Evolutionary conservation across 2,329 filamentous ascomycete genomes (phyloP), one percentile per base, ranked within the genome.

Genomic region (Paecilomyces fulvus): DNA sequence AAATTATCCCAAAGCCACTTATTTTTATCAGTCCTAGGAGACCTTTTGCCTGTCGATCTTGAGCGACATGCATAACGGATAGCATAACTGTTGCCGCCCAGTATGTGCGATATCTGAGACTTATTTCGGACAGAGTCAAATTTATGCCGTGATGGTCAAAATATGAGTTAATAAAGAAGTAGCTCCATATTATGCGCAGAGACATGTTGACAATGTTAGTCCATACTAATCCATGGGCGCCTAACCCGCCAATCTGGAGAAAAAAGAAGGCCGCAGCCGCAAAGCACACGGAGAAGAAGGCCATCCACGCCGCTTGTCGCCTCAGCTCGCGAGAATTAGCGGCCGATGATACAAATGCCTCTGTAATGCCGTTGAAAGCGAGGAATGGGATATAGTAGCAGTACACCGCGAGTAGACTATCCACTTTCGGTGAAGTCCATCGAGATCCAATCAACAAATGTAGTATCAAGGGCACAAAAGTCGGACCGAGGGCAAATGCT

Each of bases 381-480:
- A 97, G 81, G 25, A 97, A 84, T 0, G 94, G 94, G 58, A 99
- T 89, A 75, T 96, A 97, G 72, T 90, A 91, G 75, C 90, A 92
- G 73, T 96, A 99, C 0, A 81, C 81, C 0, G 86, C 84, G 6
- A 99, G 80, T 3, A 94, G 86, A 8, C 80, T 72, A 5, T 86
- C 86, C 0, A 92, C 90, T 49, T 87, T 87, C 0, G 87, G 85
- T 3, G 78, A 79, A 0, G 84, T 79, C 94, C 94, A 99, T 56
- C 80, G 82, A 0, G 80, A 77, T 1, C 92, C 92, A 0, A 92
- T 89, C 1, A 97, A 77, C 4, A 95, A 74, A 20, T 82, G 79
- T 0, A 97, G 82, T 0, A 92, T 79, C 0, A 88, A 76, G 0
- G 90, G 87, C 0, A 92, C 87, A 12, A 90, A 80, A 10, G 84